Evolutionary conservation across 73 alveolate species (phyloP).

Genomic region (Symbiodinium pilosum): DNA sequence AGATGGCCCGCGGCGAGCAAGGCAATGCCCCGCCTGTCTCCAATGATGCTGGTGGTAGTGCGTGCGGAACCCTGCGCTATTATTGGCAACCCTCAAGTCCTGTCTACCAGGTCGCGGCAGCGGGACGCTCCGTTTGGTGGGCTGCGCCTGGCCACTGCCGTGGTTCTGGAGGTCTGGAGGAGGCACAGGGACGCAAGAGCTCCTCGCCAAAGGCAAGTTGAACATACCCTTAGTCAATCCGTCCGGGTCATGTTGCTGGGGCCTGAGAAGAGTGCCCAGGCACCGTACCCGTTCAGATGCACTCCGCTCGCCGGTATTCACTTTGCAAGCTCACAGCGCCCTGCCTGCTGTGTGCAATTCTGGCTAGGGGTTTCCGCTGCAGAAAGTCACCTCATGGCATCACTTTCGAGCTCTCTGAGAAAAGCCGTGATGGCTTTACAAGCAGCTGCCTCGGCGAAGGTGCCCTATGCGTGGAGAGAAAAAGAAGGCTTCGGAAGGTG

Average conservation of each 20-base stretch:
- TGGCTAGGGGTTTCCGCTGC: neutral
- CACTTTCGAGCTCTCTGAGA: neutral
- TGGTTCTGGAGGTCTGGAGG: neutral
- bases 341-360: neutral
- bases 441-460: neutral
- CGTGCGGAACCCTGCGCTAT: too few species aligned
- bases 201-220: neutral
- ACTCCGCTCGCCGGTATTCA: neutral
- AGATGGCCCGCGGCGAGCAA: neutral
- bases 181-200: constrained; percentile 5
- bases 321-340: neutral
- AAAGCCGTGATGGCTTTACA: neutral
- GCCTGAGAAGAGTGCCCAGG: neutral
- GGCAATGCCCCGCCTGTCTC: neutral
- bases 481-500: neutral
- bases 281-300: neutral
- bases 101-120: neutral
- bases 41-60: neutral
- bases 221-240: neutral
- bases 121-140: neutral
- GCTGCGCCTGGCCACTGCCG: neutral
- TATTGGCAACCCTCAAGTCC: too few species aligned
- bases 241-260: neutral
- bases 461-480: neutral
- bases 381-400: neutral